Conservation (phyloP, 495 filamentous ascomycete species). For the Talaromyces ruber region DNA sequence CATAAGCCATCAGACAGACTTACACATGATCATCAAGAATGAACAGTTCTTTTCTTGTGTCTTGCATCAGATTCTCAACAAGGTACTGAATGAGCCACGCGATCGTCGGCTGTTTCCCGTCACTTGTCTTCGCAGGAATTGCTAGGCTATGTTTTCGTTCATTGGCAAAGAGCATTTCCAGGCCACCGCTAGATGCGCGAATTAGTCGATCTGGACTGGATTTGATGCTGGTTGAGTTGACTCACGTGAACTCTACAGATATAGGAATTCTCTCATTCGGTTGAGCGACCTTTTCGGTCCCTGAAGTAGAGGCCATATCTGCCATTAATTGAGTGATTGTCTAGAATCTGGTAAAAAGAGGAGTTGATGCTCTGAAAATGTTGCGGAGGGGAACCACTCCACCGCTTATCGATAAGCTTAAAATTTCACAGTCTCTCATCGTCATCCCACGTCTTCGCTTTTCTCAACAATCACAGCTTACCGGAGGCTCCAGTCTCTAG, state of each 20-base stretch:
- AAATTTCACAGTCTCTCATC: constrained; percentile 11
- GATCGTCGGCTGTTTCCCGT: constrained; percentile 56
- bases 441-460: background rate
- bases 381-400: background rate
- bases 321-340: background rate
- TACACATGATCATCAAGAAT: constrained; percentile 84
- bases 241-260: constrained; percentile 70
- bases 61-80: constrained; percentile 77
- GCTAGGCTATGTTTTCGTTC: constrained; percentile 60
- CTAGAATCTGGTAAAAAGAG: background rate
- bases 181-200: constrained; percentile 58
- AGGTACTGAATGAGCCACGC: constrained; percentile 72
- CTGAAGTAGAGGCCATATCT: background rate
- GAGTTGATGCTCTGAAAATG: background rate
- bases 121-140: constrained; percentile 52
- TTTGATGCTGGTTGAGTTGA: constrained; percentile 8
- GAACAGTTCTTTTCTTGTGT: constrained; percentile 81
- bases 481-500: background rate
- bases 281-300: background rate
- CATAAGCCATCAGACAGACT: constrained; percentile 19
- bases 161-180: constrained; percentile 92
- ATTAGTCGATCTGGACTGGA: background rate
- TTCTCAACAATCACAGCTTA: background rate
- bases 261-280: constrained; percentile 33
- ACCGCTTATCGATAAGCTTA: constrained; percentile 41